Evolutionary conservation across 208 protist genomes (phyloP), one percentile per base, ranked within the genome.

Genomic region (Trypanosoma platydactyli): DNA sequence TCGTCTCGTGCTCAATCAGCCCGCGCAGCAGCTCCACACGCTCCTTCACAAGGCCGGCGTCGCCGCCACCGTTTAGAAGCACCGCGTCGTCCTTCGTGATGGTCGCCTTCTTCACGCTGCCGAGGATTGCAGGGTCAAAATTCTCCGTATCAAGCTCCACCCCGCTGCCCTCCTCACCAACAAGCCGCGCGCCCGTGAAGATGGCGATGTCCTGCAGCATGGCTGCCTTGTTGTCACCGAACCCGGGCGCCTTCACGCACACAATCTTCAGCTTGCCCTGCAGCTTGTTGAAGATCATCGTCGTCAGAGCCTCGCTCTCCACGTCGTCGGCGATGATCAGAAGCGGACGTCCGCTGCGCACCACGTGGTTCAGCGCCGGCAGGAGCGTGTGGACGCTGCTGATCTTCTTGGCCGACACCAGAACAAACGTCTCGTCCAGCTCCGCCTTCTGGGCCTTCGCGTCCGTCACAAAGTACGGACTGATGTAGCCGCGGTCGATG

Each of bases 391-490:
- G 80, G 18, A 95, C 83, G 52, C 81, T 94, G 18, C 79, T 79
- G 1, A 97, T 68, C 71, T 94, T 95, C 16, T 84, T 81, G 63
- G 92, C 91, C n/a, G 86, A 78, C 45, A 97, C 85, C 68, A 99
- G 95, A 24, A 99, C 89, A 24, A 98, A 65, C 22, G 96, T 80
- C 70, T 99, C 92, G 49, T 99, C 97, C 42, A 99, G 89, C 71
- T 98, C 97, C 69, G 87, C 88, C 74, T 98, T 98, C 80, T 98
- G 96, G 18, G 86, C 91, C 84, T 99, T 99, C 5, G 83, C 80
- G 75, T 99, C 97, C 40, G 97, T 99, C 51, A 99, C 97, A 88
- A 99, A 99, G 85, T 99, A 99, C 51, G 97, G 98, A 5, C 98
- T 99, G 55, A 99, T 97, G 84, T 94, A 99, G 45, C 98, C 99